A percentile compares a stretch with the other conserved stretches of the same genome.
These are phyloP conservation scores for Naganishia sp. DNA, from an alignment of 1,284 basidiomycete species.

Conservation along the genomic window DNA sequence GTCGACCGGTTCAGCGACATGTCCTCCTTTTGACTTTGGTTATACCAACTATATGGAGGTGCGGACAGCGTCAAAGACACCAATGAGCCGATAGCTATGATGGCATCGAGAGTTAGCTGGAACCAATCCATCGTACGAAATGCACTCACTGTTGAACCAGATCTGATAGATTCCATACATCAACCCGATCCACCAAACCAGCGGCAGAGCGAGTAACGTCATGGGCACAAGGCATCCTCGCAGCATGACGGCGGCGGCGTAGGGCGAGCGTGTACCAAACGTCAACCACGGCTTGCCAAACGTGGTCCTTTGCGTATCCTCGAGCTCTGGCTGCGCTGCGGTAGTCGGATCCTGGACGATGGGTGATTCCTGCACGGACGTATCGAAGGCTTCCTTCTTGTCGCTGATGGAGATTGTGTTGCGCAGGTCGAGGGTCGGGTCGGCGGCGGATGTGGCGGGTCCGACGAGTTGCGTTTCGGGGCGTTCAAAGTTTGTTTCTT, in stretches of 20 bases:
- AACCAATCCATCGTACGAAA: neutral
- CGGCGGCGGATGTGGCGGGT: neutral
- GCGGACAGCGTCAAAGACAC: slow-evolving; percentile 10
- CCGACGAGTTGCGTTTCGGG: slow-evolving; percentile 12
- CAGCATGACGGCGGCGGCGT: slow-evolving; percentile 33
- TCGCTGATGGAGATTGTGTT: neutral
- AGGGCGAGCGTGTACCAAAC: slow-evolving; percentile 4
- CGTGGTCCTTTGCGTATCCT: neutral
- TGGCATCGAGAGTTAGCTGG: neutral
- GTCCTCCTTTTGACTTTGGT: neutral
- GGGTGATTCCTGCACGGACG: neutral
- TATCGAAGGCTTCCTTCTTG: neutral
- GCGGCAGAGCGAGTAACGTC: slow-evolving; percentile 30
- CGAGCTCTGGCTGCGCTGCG: neutral
- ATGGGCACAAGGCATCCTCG: slow-evolving; percentile 35
- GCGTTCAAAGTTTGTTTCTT: slow-evolving; percentile 40
- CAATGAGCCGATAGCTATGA: slow-evolving; percentile 32
- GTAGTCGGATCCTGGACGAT: neutral
- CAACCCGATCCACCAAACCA: slow-evolving; percentile 35
- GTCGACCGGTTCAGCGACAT: neutral
- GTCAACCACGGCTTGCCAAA: slow-evolving; percentile 11
- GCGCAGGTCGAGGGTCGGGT: neutral
- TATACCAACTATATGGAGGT: slow-evolving; percentile 8
- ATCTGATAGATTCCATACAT: slow-evolving; percentile 37
- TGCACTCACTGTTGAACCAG: slow-evolving; percentile 36